Conservation (phyloP, 2,329 filamentous ascomycete species). For the Xylaria arbuscula region DNA sequence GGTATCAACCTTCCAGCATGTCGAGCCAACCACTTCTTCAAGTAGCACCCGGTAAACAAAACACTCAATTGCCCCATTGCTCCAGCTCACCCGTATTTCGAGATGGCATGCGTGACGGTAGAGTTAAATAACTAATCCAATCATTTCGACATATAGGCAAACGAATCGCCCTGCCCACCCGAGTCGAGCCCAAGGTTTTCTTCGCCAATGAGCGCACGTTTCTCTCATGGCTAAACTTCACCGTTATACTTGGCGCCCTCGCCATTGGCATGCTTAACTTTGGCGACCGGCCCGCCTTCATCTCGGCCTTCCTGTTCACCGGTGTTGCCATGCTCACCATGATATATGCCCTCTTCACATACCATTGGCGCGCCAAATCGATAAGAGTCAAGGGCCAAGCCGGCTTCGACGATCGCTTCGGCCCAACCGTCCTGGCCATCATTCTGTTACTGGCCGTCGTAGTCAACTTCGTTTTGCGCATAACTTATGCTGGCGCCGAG, state of each 20-base stretch:
- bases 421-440: conserved; percentile 89
- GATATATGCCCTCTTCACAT: conserved; percentile 93
- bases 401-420: conserved; percentile 95
- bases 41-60: conserved; percentile 80
- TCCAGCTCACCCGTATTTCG: background rate
- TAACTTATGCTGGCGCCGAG: conserved; percentile 60
- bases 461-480: conserved; percentile 92
- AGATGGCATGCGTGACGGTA: background rate
- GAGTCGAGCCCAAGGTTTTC: conserved; percentile 99
- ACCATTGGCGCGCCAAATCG: conserved; percentile 95
- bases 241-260: conserved; percentile 95
- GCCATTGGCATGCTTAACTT: conserved; percentile 99
- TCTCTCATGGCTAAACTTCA: conserved; percentile 99
- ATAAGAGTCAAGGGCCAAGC: conserved; percentile 92
- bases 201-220: conserved; percentile 99
- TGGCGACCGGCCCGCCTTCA: conserved; percentile 92
- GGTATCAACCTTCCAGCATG: conserved; percentile 64
- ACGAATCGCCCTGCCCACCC: conserved; percentile 95
- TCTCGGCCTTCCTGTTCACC: conserved; percentile 93
- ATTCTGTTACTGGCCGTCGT: conserved; percentile 89
- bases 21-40: conserved; percentile 97
- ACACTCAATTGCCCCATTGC: conserved; percentile 14
- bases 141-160: conserved; percentile 73
- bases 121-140: conserved; percentile 20
- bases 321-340: conserved; percentile 94